Percentiles rank a stretch among this genome's conserved stretches.
phyloP scores from a whole-genome alignment of 2,329 filamentous ascomycete species.

The Colletotrichum chlorophyti region DNA sequence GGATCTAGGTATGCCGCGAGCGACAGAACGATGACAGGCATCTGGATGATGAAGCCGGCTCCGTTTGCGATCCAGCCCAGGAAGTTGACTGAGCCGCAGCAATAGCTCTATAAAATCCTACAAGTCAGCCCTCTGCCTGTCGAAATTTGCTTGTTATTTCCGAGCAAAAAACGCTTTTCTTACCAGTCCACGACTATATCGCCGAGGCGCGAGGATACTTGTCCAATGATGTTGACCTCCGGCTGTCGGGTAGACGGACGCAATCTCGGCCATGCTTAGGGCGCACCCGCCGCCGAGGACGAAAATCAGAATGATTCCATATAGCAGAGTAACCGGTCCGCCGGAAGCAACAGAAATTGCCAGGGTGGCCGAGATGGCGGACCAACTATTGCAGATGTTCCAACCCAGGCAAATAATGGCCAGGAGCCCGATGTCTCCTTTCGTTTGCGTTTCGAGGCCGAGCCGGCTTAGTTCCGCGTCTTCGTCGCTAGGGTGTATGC shows the following conservation, averaged over 20 bases:
- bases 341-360: slow-evolving; percentile 27
- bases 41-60: slow-evolving; percentile 22
- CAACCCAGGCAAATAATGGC: slow-evolving; percentile 4
- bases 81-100: slow-evolving; percentile 15
- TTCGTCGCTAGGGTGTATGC: neutral
- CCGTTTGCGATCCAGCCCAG: slow-evolving; percentile 21
- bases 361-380: slow-evolving; percentile 31
- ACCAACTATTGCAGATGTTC: slow-evolving; percentile 36
- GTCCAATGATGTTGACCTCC: slow-evolving; percentile 48
- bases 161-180: no score
- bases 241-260: slow-evolving; percentile 43
- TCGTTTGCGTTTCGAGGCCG: slow-evolving; percentile 3
- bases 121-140: no score
- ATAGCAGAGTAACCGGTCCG: slow-evolving; percentile 31
- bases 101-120: slow-evolving; percentile 11
- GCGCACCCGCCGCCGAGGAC: slow-evolving; percentile 34
- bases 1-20: slow-evolving; percentile 11
- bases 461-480: slow-evolving; percentile 10
- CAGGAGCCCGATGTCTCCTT: slow-evolving; percentile 12
- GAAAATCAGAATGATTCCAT: slow-evolving; percentile 38
- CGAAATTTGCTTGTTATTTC: no score
- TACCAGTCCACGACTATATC: slow-evolving; percentile 7
- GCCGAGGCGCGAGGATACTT: slow-evolving; percentile 35
- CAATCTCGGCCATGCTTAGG: slow-evolving; percentile 43
- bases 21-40: slow-evolving; percentile 15